Evolutionary conservation across 345 rosid species (phyloP).

Genomic region (Citrus reticulata): DNA sequence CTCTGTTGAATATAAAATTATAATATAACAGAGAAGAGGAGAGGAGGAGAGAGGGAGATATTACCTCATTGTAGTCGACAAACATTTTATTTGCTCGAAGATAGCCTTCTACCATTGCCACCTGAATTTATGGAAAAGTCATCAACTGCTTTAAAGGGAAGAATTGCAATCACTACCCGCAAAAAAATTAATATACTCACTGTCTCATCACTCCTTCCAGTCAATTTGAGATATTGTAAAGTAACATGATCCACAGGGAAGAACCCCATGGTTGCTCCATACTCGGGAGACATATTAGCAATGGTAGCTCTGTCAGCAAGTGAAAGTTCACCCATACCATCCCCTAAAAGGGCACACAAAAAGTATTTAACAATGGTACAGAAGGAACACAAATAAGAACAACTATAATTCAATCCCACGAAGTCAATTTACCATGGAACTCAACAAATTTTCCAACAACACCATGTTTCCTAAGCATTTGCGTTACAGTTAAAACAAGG

Average conservation of each 20-base stretch:
- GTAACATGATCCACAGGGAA: constrained; percentile 99
- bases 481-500: constrained; percentile 94
- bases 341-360: constrained; percentile 49
- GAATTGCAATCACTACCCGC: constrained; percentile 1
- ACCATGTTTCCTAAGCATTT: constrained; percentile 98
- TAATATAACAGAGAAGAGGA: neutral
- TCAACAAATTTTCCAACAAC: constrained; percentile 99
- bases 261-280: constrained; percentile 99
- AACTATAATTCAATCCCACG: constrained; percentile 10
- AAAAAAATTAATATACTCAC: constrained; percentile 42
- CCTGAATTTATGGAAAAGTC: constrained; percentile 39
- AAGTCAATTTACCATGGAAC: constrained; percentile 70
- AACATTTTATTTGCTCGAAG: constrained; percentile 97
- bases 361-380: neutral
- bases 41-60: neutral
- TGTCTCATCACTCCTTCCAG: constrained; percentile 97
- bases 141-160: constrained; percentile 8
- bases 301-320: constrained; percentile 99
- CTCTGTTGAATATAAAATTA: neutral
- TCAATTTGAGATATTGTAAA: constrained; percentile 85
- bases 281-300: constrained; percentile 99
- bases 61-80: constrained; percentile 89
- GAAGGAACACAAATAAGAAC: constrained; percentile 2
- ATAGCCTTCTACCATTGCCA: constrained; percentile 88
- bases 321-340: constrained; percentile 87